Percentiles rank a stretch among this genome's conserved stretches.
These are phyloP conservation scores for Suillus variegatus DNA, from an alignment of 768 basidiomycete species.

Conservation along the genomic window DNA sequence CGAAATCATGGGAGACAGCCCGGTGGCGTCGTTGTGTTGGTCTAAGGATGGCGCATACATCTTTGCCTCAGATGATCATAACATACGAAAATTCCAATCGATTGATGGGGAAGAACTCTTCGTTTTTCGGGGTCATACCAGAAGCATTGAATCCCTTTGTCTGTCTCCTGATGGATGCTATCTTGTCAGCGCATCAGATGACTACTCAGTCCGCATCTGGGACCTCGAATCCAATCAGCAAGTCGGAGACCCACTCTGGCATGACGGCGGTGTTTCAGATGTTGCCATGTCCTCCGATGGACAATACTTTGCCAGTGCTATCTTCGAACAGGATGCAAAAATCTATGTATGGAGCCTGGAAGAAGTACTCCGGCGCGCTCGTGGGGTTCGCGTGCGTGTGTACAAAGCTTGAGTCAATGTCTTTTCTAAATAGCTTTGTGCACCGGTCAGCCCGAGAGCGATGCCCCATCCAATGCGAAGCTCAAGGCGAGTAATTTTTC, in stretches of 20 bases:
- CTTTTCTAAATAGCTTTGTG: not conserved
- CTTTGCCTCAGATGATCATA: rapidly evolving
- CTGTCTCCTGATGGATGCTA: not conserved
- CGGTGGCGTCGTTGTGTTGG: not conserved
- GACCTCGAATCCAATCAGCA: not conserved
- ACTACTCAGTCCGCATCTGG: slow-evolving; percentile 2
- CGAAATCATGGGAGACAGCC: not conserved
- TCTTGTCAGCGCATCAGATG: not conserved
- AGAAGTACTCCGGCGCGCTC: not conserved
- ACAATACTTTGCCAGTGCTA: slow-evolving; percentile 63
- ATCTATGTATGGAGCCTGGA: slow-evolving; percentile 82
- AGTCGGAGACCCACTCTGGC: slow-evolving; percentile 51
- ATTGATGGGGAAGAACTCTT: not conserved
- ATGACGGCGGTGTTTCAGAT: slow-evolving; percentile 76
- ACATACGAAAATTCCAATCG: not conserved
- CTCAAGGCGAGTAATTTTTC: not conserved
- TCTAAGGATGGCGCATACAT: slow-evolving; percentile 1
- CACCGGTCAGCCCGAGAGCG: no score
- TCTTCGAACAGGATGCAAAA: slow-evolving; percentile 63
- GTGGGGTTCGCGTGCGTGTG: not conserved
- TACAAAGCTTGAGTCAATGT: not conserved
- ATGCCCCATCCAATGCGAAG: not conserved
- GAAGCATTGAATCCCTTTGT: not conserved
- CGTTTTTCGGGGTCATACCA: not conserved
- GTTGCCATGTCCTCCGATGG: slow-evolving; percentile 83